phyloP scores from a whole-genome alignment of 2,329 filamentous ascomycete genomes.

The Alternaria ethzedia region DNA sequence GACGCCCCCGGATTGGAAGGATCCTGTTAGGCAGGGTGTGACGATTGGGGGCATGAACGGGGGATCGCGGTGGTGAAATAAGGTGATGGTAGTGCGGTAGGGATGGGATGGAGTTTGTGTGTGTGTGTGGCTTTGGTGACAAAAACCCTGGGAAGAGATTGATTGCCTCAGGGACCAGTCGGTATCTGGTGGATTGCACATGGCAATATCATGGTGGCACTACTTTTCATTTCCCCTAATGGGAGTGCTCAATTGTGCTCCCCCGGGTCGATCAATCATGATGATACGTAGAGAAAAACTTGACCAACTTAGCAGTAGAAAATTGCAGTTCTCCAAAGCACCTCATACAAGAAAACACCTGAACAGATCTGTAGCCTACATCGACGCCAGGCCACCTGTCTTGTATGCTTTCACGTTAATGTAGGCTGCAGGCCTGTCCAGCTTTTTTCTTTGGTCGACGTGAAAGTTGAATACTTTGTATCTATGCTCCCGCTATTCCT shows the following conservation, averaged over 20 bases:
- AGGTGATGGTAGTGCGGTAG: background rate
- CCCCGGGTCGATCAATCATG: background rate
- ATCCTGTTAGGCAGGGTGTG: constrained; percentile 19
- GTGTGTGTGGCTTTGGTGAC: background rate
- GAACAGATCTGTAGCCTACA: background rate
- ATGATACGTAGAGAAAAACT: background rate
- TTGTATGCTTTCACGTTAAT: background rate
- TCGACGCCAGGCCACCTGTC: background rate
- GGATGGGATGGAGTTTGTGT: background rate
- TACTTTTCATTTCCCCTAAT: background rate
- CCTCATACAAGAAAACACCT: background rate
- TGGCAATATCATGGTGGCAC: background rate
- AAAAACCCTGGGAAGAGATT: background rate
- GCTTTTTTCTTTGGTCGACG: background rate
- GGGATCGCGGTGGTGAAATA: constrained; percentile 3
- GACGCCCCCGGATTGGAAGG: constrained; percentile 41
- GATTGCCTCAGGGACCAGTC: background rate
- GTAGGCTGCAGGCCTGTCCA: background rate
- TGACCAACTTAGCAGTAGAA: background rate
- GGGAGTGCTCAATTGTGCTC: background rate
- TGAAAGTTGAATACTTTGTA: background rate
- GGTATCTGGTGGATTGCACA: background rate
- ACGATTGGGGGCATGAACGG: constrained; percentile 21
- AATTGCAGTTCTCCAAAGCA: background rate
- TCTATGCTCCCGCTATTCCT: background rate